Base-by-base conservation (phyloP, 495 filamentous ascomycete species). In the Hypomontagnella monticulosa region DNA sequence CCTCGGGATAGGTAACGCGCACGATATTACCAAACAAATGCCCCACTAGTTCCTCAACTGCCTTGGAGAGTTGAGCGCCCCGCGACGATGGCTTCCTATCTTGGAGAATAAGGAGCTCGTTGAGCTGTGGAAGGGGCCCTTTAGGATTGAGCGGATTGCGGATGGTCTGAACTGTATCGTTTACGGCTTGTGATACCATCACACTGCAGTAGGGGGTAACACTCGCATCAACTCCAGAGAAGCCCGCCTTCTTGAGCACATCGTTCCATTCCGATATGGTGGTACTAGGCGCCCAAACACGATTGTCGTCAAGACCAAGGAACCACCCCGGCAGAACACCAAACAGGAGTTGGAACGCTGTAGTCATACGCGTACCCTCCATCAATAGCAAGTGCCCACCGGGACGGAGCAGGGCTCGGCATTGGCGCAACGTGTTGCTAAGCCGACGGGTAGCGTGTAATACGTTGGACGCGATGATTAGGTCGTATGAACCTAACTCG, bases 341-440 rank as follows among this genome's bases (percentile, higher is more conserved):
- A 1, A 85, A 71, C 10, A 82, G 67, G n/a, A 79, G 64, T 3
- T 71, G 69, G 20, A 67, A 68, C 47, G 73, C 59, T 36, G 78
- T 49, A 5, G 61, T 61, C 4, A 70, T 72, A 34, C 76, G 63
- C 0, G 81, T 83, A 10, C 81, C 16, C 61, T 88, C 85, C 0
- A 79, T 30, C 7, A 85, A 12, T 1, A 87, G n/a, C 6, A 87
- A 46, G 49, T 77, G 77, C 1, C 85, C 85, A 15, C 84, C 85
- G 15, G 85, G 84, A 43, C 81, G 82, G 11, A 88, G 57, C 0
- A 88, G 69, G 12, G 64, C 48, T 4, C 77, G 73, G 2, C 76
- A 61, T 67, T 85, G 78, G 0, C 18, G 20, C 33, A 88, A 32
- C 2, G 77, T 83, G 6, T 73, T 59, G 0, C 74, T 40, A 0